phyloP scores from a whole-genome alignment of 225 moss, liverwort and hornwort species.

The Ulota crispa region DNA sequence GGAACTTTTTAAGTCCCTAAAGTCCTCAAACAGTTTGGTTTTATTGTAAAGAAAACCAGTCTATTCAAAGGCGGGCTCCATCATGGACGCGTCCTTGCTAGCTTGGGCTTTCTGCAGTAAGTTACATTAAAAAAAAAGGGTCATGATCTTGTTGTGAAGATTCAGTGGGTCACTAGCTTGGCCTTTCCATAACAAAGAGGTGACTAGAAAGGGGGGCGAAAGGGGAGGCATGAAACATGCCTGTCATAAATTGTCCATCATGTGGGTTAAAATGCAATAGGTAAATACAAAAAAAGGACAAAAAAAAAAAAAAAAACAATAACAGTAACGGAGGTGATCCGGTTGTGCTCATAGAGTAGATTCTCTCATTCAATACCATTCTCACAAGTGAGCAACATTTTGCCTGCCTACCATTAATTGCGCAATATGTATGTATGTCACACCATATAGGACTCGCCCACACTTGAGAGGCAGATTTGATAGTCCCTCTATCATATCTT shows the following conservation, averaged over 20 bases:
- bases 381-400: background rate
- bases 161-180: conserved; percentile 32
- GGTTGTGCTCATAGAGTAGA: background rate
- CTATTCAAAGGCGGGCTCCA: conserved; percentile 19
- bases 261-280: background rate
- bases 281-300: background rate
- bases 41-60: background rate
- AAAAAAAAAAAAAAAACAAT: no score
- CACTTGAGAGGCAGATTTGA: conserved; percentile 17
- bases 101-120: conserved; percentile 18
- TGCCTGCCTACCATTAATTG: conserved; percentile 19
- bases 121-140: conserved; percentile 4
- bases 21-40: background rate
- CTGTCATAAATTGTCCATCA: background rate
- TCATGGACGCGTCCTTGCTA: background rate
- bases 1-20: background rate
- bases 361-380: conserved; percentile 10
- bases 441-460: background rate
- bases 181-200: background rate
- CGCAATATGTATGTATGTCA: background rate
- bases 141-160: conserved; percentile 32
- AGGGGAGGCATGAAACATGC: conserved; percentile 31
- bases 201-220: conserved; percentile 1
- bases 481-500: conserved; percentile 10
- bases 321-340: background rate